Conservation (phyloP, 768 basidiomycete genomes). For the Lactarius psammicola region DNA sequence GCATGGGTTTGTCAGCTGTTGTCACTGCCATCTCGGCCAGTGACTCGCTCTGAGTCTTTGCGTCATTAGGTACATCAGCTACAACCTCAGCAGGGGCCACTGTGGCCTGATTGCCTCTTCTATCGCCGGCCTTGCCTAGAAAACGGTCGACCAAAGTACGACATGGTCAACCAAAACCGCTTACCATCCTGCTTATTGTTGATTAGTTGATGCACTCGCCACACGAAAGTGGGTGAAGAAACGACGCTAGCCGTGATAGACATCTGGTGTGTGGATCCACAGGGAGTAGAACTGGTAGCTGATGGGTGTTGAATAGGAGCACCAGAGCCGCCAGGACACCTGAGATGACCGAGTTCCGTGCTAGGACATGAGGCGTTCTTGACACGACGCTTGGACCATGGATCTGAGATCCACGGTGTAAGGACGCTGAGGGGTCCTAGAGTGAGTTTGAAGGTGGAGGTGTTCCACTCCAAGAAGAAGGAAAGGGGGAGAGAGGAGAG, state of each 20-base stretch:
- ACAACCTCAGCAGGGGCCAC: background rate
- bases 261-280: background rate
- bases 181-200: slow-evolving; percentile 9
- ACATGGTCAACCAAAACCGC: background rate
- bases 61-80: background rate
- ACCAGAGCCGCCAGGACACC: background rate
- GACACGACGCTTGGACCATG: background rate
- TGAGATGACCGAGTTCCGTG: background rate
- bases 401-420: background rate
- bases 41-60: no score
- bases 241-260: background rate
- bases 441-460: no score
- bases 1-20: background rate
- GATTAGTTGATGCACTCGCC: background rate
- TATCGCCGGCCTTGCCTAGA: background rate
- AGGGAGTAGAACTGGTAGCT: background rate
- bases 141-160: background rate
- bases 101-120: background rate
- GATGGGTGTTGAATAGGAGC: background rate
- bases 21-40: background rate
- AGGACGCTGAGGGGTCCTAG: no score
- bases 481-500: no score
- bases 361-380: background rate
- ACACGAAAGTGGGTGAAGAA: background rate
- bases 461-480: no score